These are phyloP conservation scores for Colletotrichum aenigma DNA, from an alignment of 2,329 filamentous ascomycete genomes.

Conservation along the genomic window DNA sequence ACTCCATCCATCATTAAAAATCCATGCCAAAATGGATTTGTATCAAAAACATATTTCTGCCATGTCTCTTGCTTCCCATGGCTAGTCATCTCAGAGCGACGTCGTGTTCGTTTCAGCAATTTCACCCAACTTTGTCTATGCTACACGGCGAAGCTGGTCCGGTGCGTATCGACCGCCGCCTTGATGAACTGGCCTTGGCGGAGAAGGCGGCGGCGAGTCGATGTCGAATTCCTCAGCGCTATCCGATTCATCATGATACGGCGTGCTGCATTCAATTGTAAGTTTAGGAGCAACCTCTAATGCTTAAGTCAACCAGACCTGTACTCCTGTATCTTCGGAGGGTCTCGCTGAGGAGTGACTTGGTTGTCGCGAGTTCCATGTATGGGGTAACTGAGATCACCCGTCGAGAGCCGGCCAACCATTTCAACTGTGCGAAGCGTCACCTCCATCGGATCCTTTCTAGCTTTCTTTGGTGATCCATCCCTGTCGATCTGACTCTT, in stretches of 20 bases:
- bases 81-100: background rate
- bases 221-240: background rate
- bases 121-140: background rate
- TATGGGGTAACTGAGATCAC: background rate
- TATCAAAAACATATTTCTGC: background rate
- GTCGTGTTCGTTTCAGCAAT: background rate
- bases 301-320: background rate
- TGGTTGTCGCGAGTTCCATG: background rate
- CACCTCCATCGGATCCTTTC: background rate
- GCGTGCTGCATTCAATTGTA: background rate
- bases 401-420: background rate
- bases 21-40: background rate
- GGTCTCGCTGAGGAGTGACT: background rate
- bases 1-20: background rate
- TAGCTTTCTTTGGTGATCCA: background rate
- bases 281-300: background rate
- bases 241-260: background rate
- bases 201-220: conserved; percentile 5
- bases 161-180: conserved; percentile 13
- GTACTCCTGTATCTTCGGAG: background rate
- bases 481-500: background rate
- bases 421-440: background rate
- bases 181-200: conserved; percentile 15
- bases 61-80: background rate
- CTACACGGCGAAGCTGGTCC: background rate